Conservation (phyloP, 2,329 filamentous ascomycete species). For the Fusarium succisae region DNA sequence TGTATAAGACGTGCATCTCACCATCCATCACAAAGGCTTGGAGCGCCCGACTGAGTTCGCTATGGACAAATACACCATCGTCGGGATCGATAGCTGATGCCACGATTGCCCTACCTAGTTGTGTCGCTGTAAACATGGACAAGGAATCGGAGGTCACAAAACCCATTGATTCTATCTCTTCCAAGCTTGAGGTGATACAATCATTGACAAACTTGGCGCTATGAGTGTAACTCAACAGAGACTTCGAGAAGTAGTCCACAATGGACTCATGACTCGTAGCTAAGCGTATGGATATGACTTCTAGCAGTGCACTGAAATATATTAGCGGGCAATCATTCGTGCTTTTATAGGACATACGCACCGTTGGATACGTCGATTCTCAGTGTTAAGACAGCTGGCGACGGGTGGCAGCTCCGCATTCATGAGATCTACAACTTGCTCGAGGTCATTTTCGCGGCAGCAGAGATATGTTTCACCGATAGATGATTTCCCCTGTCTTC, state of each 20-base stretch:
- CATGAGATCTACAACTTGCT: constrained; percentile 75
- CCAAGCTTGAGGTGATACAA: constrained; percentile 67
- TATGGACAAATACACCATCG: constrained; percentile 77
- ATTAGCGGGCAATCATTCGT: constrained; percentile 13
- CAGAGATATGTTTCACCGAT: constrained; percentile 82
- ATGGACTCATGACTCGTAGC: constrained; percentile 72
- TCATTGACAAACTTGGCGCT: constrained; percentile 58
- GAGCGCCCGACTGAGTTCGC: constrained; percentile 73
- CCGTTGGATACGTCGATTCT: constrained; percentile 75
- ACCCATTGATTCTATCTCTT: constrained; percentile 63
- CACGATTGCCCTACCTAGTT: constrained; percentile 75
- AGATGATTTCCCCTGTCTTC: constrained; percentile 81
- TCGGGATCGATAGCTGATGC: constrained; percentile 77
- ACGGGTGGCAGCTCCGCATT: constrained; percentile 77
- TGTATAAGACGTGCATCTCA: constrained; percentile 82
- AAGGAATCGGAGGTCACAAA: constrained; percentile 63
- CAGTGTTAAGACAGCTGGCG: constrained; percentile 72
- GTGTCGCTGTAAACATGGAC: constrained; percentile 67
- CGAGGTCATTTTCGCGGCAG: constrained; percentile 73
- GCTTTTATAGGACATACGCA: constrained; percentile 39
- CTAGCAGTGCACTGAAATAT: constrained; percentile 69
- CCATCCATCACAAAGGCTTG: constrained; percentile 82
- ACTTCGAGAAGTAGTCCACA: constrained; percentile 74
- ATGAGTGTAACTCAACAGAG: constrained; percentile 69
- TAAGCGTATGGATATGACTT: constrained; percentile 74